phyloP scores from a whole-genome alignment of 2,329 filamentous ascomycete genomes.

The Beauveria varroae region DNA sequence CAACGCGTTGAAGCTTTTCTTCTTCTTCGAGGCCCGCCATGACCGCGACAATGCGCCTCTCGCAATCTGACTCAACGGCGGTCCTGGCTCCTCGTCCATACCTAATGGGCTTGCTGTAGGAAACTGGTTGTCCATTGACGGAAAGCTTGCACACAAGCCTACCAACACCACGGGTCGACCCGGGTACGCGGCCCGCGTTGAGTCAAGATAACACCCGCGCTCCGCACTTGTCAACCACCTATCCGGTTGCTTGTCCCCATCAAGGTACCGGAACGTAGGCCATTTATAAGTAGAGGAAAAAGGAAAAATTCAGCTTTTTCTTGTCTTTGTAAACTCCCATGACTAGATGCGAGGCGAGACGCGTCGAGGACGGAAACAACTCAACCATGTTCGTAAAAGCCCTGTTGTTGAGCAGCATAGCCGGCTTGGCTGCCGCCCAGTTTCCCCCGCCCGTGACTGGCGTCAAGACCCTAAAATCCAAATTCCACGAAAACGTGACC shows the following conservation, averaged over 20 bases:
- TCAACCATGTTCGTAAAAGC: conserved; percentile 1
- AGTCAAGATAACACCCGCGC: not conserved
- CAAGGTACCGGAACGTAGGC: not conserved
- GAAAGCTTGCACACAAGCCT: not conserved
- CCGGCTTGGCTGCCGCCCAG: conserved; percentile 19
- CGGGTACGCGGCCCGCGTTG: not conserved
- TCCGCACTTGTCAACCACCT: not conserved
- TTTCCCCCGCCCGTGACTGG: conserved; percentile 24
- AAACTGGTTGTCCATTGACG: conserved; percentile 34
- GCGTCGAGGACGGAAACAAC: not conserved
- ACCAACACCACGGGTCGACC: not conserved
- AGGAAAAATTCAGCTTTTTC: not conserved
- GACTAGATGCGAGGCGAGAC: not conserved
- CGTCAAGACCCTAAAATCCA: conserved; percentile 45
- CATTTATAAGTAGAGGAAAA: too few species aligned
- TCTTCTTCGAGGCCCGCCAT: conserved; percentile 41
- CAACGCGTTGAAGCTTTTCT: conserved; percentile 29
- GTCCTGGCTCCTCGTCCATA: conserved; percentile 55
- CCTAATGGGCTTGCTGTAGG: conserved; percentile 56
- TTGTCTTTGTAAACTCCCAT: not conserved
- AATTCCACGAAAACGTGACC: conserved; percentile 52
- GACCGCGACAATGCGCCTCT: too few species aligned
- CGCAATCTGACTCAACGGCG: conserved; percentile 59
- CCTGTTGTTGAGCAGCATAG: conserved; percentile 16
- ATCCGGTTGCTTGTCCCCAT: not conserved